Conservation (phyloP, 305 asterid species). For the Ilex paraguariensis region DNA sequence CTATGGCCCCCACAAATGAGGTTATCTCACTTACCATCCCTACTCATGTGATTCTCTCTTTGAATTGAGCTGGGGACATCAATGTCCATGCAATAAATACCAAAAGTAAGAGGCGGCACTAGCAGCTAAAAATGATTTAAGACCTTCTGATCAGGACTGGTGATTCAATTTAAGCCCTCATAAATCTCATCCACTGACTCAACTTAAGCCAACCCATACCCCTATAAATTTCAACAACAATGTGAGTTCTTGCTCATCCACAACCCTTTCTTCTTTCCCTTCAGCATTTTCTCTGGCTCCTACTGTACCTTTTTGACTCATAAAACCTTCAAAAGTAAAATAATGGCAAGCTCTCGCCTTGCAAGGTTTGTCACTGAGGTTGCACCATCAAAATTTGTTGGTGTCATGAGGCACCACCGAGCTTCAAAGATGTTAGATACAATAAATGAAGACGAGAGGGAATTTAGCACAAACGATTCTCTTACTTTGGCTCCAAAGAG, state of each 20-base stretch:
- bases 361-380: constrained; percentile 14
- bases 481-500: constrained; percentile 1
- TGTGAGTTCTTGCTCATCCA: too few relatives aligned
- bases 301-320: too few relatives aligned
- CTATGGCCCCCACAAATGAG: too few relatives aligned
- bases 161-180: constrained; percentile 3
- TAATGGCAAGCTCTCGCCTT: constrained; percentile 10
- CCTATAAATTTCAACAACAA: too few relatives aligned
- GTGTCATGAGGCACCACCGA: constrained; percentile 13
- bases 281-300: too few relatives aligned
- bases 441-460: constrained; percentile 27
- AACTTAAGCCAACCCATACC: too few relatives aligned
- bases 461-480: constrained; percentile 14
- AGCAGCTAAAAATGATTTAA: constrained; percentile 25
- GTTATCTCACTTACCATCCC: too few relatives aligned
- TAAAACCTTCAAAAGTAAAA: too few relatives aligned
- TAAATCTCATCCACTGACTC: too few relatives aligned
- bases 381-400: constrained; percentile 22
- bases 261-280: too few relatives aligned
- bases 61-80: not conserved
- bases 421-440: constrained; percentile 25
- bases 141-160: constrained; percentile 15
- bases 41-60: too few relatives aligned
- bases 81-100: constrained; percentile 17
- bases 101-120: constrained; percentile 36